Evolutionary conservation across 345 rosid genomes (phyloP).

Genomic region (Gossypium australe): DNA sequence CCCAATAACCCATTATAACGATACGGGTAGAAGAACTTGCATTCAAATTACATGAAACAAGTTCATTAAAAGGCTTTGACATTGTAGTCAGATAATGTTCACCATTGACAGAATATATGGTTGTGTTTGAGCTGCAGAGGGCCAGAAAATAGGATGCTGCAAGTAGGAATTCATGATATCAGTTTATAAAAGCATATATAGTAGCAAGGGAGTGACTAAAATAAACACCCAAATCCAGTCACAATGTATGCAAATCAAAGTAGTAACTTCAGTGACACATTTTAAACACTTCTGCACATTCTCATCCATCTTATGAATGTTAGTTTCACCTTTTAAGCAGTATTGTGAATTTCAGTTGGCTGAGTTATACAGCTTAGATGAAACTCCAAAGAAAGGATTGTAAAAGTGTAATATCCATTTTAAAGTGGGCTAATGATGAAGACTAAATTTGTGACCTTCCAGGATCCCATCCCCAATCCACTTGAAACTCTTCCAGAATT

Average conservation of each 20-base stretch:
- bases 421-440: background rate
- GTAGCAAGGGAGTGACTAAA: background rate
- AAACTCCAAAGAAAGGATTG: background rate
- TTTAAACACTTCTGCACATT: background rate
- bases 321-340: background rate
- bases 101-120: slow-evolving; percentile 15
- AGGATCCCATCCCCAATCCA: background rate
- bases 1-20: slow-evolving; percentile 55
- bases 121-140: slow-evolving; percentile 17
- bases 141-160: slow-evolving; percentile 29
- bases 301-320: background rate
- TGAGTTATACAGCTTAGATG: background rate
- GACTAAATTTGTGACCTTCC: background rate
- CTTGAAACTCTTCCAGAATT: background rate
- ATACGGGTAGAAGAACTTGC: slow-evolving; percentile 31
- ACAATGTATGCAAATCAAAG: background rate
- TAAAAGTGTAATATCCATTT: background rate
- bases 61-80: slow-evolving; percentile 22
- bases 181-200: background rate
- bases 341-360: background rate
- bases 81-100: slow-evolving; percentile 12
- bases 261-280: background rate
- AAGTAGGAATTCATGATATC: slow-evolving; percentile 13
- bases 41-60: slow-evolving; percentile 25
- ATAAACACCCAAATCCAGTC: background rate